A percentile compares a stretch with the other conserved stretches of the same genome.
Evolutionary conservation across 768 basidiomycete species (phyloP).

Genomic region (Tremella fuciformis): DNA sequence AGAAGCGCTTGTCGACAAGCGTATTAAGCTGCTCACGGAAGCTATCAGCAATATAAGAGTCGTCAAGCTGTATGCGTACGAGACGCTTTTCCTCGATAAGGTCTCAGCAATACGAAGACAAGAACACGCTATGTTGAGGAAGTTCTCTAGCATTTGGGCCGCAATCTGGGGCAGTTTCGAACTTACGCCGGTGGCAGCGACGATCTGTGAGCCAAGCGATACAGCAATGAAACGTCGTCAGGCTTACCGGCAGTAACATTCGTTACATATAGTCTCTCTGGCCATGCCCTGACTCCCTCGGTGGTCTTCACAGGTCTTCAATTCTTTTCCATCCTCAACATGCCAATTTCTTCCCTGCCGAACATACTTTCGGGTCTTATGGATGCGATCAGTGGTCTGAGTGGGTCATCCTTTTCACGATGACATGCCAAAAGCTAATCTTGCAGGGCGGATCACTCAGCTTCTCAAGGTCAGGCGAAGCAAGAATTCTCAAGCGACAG

Average conservation of each 20-base stretch:
- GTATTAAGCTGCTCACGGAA: constrained; percentile 49
- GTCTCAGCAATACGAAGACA: constrained; percentile 22
- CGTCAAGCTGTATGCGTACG: constrained; percentile 64
- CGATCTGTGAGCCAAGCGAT: neutral
- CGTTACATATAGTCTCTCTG: constrained; percentile 63
- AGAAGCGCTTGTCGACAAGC: constrained; percentile 63
- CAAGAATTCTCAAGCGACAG: neutral
- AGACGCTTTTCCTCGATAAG: constrained; percentile 43
- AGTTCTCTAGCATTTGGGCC: neutral
- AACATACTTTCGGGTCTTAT: constrained; percentile 36
- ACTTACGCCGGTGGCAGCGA: neutral
- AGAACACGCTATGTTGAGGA: constrained; percentile 6
- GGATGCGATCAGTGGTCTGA: constrained; percentile 59
- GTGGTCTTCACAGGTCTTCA: constrained; percentile 61
- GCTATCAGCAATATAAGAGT: constrained; percentile 66
- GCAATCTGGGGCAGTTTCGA: neutral
- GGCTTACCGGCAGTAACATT: constrained; percentile 40
- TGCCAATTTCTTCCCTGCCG: constrained; percentile 32
- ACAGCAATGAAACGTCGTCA: too few relatives aligned
- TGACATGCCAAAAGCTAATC: constrained; percentile 2
- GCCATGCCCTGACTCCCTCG: constrained; percentile 58
- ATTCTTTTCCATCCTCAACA: constrained; percentile 55
- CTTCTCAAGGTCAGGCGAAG: neutral
- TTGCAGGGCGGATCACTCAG: neutral
- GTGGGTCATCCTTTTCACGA: constrained; percentile 58